Conservation (phyloP, 2,329 filamentous ascomycete genomes). For the Ampelomyces quisqualis region DNA sequence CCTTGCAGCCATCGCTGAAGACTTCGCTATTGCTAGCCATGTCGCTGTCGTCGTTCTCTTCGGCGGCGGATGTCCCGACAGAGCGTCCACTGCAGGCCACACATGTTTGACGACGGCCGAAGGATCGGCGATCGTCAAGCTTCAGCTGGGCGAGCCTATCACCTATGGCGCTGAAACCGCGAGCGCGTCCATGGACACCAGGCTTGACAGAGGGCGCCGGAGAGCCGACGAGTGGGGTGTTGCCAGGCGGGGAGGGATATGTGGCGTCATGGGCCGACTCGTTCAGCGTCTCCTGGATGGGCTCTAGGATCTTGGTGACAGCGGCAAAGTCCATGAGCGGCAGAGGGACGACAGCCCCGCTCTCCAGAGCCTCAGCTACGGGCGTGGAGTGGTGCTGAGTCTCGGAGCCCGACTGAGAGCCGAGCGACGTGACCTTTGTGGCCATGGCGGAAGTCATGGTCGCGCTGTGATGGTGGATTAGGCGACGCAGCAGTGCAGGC, state of each 20-base stretch:
- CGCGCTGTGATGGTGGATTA: no score
- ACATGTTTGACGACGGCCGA: conserved; percentile 3
- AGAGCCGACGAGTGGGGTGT: conserved; percentile 31
- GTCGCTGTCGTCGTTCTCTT: conserved; percentile 20
- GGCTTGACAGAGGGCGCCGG: conserved; percentile 29
- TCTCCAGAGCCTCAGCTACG: conserved; percentile 18
- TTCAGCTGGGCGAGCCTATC: conserved; percentile 78
- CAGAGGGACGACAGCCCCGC: conserved; percentile 12
- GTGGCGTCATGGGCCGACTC: conserved; percentile 33
- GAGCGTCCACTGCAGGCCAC: conserved; percentile 24
- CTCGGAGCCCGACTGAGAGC: conserved; percentile 22
- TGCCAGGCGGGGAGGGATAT: conserved; percentile 34
- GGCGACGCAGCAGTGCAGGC: no score
- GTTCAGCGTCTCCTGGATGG: conserved; percentile 35
- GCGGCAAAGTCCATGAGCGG: conserved; percentile 28
- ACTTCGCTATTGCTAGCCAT: conserved; percentile 18
- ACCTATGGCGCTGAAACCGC: conserved; percentile 75
- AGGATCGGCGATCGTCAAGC: conserved; percentile 18
- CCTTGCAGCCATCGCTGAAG: conserved; percentile 17
- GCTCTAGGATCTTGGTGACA: conserved; percentile 29
- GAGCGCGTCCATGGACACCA: conserved; percentile 17
- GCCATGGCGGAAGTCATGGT: conserved; percentile 8
- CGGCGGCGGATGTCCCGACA: conserved; percentile 15
- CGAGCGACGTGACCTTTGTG: conserved; percentile 22
- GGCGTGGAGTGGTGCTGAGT: conserved; percentile 32